Percentiles rank a stretch among this genome's conserved stretches.
Evolutionary conservation across 805 yeast species (phyloP).

Genomic region (Lachancea lanzarotensis): DNA sequence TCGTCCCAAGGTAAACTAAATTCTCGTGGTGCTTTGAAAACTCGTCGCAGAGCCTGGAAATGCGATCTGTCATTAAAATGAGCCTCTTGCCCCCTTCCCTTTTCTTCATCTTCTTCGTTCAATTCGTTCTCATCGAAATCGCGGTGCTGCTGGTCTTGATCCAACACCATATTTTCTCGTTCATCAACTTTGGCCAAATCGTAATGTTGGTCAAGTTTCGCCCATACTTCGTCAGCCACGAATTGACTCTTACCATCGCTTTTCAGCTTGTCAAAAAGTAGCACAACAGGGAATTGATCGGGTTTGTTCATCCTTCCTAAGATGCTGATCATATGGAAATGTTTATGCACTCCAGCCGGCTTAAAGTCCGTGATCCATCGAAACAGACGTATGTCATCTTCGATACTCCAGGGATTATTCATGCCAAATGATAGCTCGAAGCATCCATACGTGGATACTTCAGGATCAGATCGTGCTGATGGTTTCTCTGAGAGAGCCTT

Average conservation of each 20-base stretch:
- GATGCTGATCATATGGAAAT: slow-evolving; percentile 36
- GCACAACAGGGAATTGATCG: slow-evolving; percentile 35
- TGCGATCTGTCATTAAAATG: background rate
- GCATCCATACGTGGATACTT: background rate
- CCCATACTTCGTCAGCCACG: slow-evolving; percentile 50
- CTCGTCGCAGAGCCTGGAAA: slow-evolving; percentile 9
- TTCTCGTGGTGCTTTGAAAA: slow-evolving; percentile 16
- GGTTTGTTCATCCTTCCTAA: slow-evolving; percentile 35
- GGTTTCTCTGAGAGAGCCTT: too few species aligned
- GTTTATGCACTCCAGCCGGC: slow-evolving; percentile 55
- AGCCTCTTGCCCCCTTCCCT: too few species aligned
- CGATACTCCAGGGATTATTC: slow-evolving; percentile 44
- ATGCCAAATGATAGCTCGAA: background rate
- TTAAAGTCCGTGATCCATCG: slow-evolving; percentile 56
- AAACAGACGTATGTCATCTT: slow-evolving; percentile 57
- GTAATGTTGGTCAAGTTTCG: slow-evolving; percentile 46
- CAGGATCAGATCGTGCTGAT: too few species aligned
- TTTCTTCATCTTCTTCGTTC: background rate
- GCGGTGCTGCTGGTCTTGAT: slow-evolving; percentile 5
- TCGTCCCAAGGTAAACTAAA: slow-evolving; percentile 41
- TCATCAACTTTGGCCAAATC: slow-evolving; percentile 53
- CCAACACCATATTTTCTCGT: slow-evolving; percentile 35
- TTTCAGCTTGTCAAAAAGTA: slow-evolving; percentile 12
- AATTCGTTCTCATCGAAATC: slow-evolving; percentile 8
- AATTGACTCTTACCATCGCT: slow-evolving; percentile 27